Evolutionary conservation across 2,329 filamentous ascomycete species (phyloP), one percentile per base, ranked within the genome.

Genomic region (Hypoxylon sp.): DNA sequence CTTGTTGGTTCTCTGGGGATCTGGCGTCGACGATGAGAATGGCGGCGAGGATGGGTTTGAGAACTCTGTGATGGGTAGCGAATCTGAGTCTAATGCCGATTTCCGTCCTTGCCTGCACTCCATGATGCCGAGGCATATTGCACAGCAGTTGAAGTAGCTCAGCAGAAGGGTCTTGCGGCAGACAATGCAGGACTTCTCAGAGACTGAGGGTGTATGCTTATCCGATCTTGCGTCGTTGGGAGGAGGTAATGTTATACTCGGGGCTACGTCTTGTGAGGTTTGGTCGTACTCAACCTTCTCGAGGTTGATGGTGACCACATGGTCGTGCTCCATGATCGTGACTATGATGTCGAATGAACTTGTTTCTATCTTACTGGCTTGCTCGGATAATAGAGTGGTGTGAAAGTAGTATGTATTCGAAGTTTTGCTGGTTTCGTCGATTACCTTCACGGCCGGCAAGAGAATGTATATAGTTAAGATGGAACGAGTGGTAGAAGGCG

Each of bases 101-200:
- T 56, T 61, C 16, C 18, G 55, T 1, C 18, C 18, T 2, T 33
- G 44, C 4, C 36, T 38, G 54, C 52, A 54, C 58, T 66, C 44
- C 46, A 62, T 45, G 49, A 57, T 20, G 50, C 66, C 65, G 33
- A 67, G 61, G 48, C 69, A 70, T 14, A 67, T 42, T 38, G 64
- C 66, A 45, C 69, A 70, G 61, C 69, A 70, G 66, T 61, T 62
- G 64, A 70, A 69, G 53, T 70, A 69, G 53, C 66, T 70, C 14
- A 69, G 53, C 12, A 69, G 55, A 12, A 67, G 61, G 14, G 67
- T 69, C 30, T 67, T 65, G 6, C 64, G 69, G 55, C 69, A 70
- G 52, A 69, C 42, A 33, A 61, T 8, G 61, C 69, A 70, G 38
- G 69, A 67, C 18, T n/a, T 62, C 16, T 30, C 7, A 14, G 42